Evolutionary conservation across 306 rosid species (phyloP).

Genomic region (Cicer pinnatifidum): DNA sequence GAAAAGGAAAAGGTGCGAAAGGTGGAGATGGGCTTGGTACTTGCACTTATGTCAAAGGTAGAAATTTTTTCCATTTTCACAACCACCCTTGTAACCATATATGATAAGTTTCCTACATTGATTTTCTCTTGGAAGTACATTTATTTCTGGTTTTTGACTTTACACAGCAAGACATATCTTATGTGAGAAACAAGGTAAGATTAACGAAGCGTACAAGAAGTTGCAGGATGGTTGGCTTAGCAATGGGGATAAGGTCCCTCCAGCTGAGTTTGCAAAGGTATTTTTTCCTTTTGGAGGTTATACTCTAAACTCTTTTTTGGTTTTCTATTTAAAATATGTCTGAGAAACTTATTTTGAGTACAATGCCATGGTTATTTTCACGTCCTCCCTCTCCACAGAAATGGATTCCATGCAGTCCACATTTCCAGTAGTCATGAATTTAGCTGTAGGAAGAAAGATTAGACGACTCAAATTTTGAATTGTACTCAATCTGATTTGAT

Average conservation of each 20-base stretch:
- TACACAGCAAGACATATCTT: constrained; percentile 82
- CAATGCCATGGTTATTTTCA: not conserved
- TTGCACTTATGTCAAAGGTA: constrained; percentile 94
- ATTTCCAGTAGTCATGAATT: not conserved
- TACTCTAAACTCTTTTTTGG: not conserved
- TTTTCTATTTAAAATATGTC: not conserved
- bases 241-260: constrained; percentile 94
- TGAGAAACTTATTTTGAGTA: constrained; percentile 11
- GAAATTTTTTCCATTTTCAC: constrained; percentile 6
- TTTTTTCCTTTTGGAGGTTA: constrained; percentile 26
- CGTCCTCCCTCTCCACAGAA: not conserved
- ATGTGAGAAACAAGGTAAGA: constrained; percentile 96
- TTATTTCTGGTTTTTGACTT: constrained; percentile 27
- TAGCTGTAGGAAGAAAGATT: not conserved
- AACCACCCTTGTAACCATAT: not conserved
- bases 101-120: not conserved
- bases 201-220: constrained; percentile 95
- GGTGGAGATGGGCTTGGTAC: constrained; percentile 89
- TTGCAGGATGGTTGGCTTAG: constrained; percentile 93
- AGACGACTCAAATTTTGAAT: not conserved
- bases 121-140: constrained; percentile 7
- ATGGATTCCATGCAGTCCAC: not conserved
- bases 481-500: not conserved
- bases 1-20: constrained; percentile 87
- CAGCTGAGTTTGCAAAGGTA: constrained; percentile 95